Base-by-base conservation (phyloP, 2,329 filamentous ascomycete species). In the Botrytis squamosa region DNA sequence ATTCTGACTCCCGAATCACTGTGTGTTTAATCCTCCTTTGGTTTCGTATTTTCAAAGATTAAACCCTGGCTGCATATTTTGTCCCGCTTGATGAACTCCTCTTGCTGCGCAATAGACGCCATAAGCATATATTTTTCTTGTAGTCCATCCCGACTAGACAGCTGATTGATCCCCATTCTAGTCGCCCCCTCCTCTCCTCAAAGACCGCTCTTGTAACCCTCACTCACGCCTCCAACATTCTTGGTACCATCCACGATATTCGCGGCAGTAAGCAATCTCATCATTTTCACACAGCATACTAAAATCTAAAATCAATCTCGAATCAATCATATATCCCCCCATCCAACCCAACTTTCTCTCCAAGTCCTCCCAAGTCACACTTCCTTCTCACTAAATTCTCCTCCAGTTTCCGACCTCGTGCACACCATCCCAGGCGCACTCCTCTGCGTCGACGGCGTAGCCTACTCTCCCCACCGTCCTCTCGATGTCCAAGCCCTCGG, bases 391-490 rank as follows among this genome's bases (percentile, higher is more conserved):
- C 65, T 55, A 52, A 68, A 36, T 16, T 18, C 46, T 12, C 46
- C 33, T 25, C 4, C 8, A 69, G 88, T 93, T 74, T 84, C 88
- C 3, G 80, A 85, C 0, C 82, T 83, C 0, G 89, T 91, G 73
- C 78, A 82, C 69, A 80, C 80, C 9, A 78, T 84, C 59, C 87
- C 87, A 0, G 83, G 85, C 0, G 88, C 91, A 1, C 81, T 94
- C 1, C 83, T 95, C 1, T 90, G 88, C 76, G 91, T 95, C 9
- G 93, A 95, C 81, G 92, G 89, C 3, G 93, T 95, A 0, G 91
- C 92, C 5, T 93, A 90, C 78, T 92, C 92, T 0, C 93, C 93
- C 0, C 93, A 95, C 81, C 85, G 92, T 7, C 84, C 84, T 12
- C 82, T 95, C 18, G 90, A 95, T 80, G 90, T 95, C 7, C 85